Evolutionary conservation across 768 basidiomycete genomes (phyloP).

Genomic region (Trichaptum fuscoviolaceum): DNA sequence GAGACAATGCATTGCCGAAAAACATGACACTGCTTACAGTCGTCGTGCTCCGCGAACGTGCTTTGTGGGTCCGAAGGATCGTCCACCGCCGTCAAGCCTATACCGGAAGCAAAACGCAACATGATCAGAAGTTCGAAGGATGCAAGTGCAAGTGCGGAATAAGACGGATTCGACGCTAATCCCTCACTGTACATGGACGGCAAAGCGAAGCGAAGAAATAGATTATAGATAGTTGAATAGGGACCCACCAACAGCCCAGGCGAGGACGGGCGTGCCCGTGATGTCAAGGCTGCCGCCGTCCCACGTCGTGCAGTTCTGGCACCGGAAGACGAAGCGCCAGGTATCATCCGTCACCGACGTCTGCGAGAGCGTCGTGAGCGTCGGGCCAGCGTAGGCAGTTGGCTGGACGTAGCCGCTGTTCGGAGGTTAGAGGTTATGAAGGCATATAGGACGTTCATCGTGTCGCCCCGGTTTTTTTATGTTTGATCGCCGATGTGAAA

Average conservation of each 20-base stretch:
- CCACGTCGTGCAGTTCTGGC: slow-evolving; percentile 57
- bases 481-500: too few species aligned
- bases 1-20: not conserved
- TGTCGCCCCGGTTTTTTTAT: too few species aligned
- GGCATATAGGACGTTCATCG: too few species aligned
- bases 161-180: not conserved
- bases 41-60: slow-evolving; percentile 51
- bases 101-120: not conserved
- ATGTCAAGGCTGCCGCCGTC: slow-evolving; percentile 33
- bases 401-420: slow-evolving; percentile 48
- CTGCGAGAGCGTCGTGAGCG: slow-evolving; percentile 42
- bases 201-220: not conserved
- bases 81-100: slow-evolving; percentile 29
- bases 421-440: not conserved
- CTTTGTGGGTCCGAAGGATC: slow-evolving; percentile 45
- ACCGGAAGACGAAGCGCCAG: slow-evolving; percentile 68
- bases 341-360: slow-evolving; percentile 52
- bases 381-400: slow-evolving; percentile 41
- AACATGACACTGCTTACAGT: slow-evolving; percentile 36
- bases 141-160: not conserved
- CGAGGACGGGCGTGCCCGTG: slow-evolving; percentile 35
- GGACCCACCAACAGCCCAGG: slow-evolving; percentile 36
- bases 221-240: not conserved
- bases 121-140: not conserved
- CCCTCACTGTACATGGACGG: not conserved